These are phyloP conservation scores for Hypoxylon sp. DNA, from an alignment of 2,329 filamentous ascomycete species.

Conservation along the genomic window DNA sequence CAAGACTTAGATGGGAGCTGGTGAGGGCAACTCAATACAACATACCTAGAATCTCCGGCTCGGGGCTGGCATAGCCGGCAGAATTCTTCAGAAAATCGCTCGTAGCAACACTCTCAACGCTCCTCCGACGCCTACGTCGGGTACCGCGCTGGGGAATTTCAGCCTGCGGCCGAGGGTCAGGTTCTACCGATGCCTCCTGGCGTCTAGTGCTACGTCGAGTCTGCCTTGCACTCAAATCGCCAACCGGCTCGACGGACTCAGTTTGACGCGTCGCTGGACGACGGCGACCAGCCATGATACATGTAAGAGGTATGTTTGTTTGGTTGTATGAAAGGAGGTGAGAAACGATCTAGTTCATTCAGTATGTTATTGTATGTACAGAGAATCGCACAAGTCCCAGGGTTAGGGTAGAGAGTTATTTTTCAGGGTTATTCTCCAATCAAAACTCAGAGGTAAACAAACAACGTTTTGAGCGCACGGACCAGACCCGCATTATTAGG, in stretches of 20 bases:
- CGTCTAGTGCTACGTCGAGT: conserved; percentile 45
- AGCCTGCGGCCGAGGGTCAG: conserved; percentile 15
- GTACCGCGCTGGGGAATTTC: conserved; percentile 46
- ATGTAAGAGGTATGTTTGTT: neutral
- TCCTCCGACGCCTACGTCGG: conserved; percentile 39
- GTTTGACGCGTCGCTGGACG: conserved; percentile 41
- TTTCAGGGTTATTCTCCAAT: conserved; percentile 23
- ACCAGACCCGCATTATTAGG: neutral
- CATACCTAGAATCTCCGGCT: conserved; percentile 35
- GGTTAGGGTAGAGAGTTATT: conserved; percentile 33
- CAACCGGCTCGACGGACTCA: conserved; percentile 39
- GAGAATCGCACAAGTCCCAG: conserved; percentile 1
- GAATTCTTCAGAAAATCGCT: conserved; percentile 40
- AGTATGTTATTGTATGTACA: neutral
- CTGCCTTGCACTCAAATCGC: conserved; percentile 35
- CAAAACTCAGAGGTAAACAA: conserved; percentile 19
- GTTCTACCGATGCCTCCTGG: conserved; percentile 28
- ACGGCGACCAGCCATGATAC: conserved; percentile 45
- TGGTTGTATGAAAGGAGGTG: neutral
- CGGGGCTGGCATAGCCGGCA: conserved; percentile 27
- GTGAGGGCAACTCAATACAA: neutral
- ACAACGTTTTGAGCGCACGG: conserved; percentile 7
- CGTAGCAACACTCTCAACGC: conserved; percentile 46
- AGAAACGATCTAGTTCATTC: neutral
- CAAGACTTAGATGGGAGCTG: conserved; percentile 25